phyloP scores from a whole-genome alignment of 305 asterid species.

The Fraxinus albicans region DNA sequence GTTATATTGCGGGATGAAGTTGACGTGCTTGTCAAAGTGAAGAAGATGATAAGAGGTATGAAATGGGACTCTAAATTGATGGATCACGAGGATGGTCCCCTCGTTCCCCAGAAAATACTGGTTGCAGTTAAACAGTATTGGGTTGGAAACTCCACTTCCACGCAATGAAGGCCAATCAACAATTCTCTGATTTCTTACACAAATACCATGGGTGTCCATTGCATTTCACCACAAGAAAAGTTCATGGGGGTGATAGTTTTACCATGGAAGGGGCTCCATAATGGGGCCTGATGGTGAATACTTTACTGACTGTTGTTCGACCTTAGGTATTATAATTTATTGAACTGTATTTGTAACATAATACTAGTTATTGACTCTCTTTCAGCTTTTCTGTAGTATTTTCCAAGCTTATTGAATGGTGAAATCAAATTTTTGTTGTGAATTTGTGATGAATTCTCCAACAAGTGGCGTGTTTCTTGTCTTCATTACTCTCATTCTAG shows the following conservation, averaged over 20 bases:
- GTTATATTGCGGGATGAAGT: slow-evolving; percentile 82
- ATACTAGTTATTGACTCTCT: slow-evolving; percentile 26
- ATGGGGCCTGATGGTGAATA: slow-evolving; percentile 12
- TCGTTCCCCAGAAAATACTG: slow-evolving; percentile 73
- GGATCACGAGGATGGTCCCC: slow-evolving; percentile 95
- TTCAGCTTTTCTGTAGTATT: slow-evolving; percentile 7
- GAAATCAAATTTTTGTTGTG: background rate
- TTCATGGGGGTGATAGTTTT: background rate
- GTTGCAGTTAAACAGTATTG: slow-evolving; percentile 84
- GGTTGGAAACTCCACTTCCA: slow-evolving; percentile 75
- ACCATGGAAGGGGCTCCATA: slow-evolving; percentile 13
- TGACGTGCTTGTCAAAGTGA: slow-evolving; percentile 78
- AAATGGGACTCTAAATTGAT: slow-evolving; percentile 74
- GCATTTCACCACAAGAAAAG: slow-evolving; percentile 10
- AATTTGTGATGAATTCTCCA: slow-evolving; percentile 24
- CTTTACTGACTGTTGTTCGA: slow-evolving; percentile 20
- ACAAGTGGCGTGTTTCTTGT: slow-evolving; percentile 24
- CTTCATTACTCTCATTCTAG: slow-evolving; percentile 31
- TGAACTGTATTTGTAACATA: slow-evolving; percentile 43
- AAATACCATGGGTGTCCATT: slow-evolving; percentile 3
- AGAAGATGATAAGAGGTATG: slow-evolving; percentile 70
- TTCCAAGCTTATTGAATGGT: background rate
- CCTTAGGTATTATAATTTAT: slow-evolving; percentile 17
- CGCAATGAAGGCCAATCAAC: slow-evolving; percentile 38
- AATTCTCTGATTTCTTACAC: slow-evolving; percentile 18